Percentiles rank a stretch among this genome's conserved stretches.
phyloP scores from a whole-genome alignment of 2,329 filamentous ascomycete genomes.

The Ophiobolus disseminans region DNA sequence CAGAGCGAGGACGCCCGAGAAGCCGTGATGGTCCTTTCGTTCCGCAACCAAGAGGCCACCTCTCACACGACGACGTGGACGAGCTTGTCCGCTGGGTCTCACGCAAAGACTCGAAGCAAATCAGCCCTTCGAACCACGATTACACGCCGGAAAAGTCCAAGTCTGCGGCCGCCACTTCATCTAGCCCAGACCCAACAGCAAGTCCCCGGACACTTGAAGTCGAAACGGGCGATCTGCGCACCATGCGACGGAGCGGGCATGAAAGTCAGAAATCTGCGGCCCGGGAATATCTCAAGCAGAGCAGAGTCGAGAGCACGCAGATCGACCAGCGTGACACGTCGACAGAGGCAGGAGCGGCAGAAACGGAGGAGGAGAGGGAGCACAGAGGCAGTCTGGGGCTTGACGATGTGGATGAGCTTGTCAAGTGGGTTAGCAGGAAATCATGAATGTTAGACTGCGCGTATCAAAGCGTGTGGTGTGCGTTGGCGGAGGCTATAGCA shows the following conservation, averaged over 20 bases:
- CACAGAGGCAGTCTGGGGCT: not conserved
- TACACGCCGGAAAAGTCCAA: too few relatives aligned
- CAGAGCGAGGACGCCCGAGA: slow-evolving; percentile 16
- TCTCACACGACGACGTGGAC: slow-evolving; percentile 31
- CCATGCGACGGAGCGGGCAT: too few relatives aligned
- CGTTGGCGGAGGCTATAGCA: not conserved
- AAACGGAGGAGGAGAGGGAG: not conserved
- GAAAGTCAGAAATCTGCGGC: too few relatives aligned
- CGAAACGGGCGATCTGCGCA: too few relatives aligned
- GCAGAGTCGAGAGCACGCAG: too few relatives aligned
- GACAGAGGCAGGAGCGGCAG: not conserved
- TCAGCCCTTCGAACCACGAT: not conserved
- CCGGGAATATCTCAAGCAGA: too few relatives aligned
- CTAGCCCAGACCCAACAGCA: not conserved
- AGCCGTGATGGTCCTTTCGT: slow-evolving; percentile 10
- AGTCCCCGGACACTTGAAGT: too few relatives aligned
- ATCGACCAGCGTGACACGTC: not conserved
- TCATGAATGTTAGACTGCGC: not conserved
- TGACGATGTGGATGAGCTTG: slow-evolving; percentile 3
- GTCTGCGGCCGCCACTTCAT: too few relatives aligned
- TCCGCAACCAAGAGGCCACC: slow-evolving; percentile 13
- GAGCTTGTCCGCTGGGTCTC: slow-evolving; percentile 38
- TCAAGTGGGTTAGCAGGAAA: slow-evolving; percentile 1
- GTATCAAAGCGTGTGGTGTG: not conserved
- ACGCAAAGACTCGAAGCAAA: slow-evolving; percentile 19